Evolutionary conservation across 164 flowering plant genomes (phyloP).

Genomic region (Chimonanthus salicifolius): DNA sequence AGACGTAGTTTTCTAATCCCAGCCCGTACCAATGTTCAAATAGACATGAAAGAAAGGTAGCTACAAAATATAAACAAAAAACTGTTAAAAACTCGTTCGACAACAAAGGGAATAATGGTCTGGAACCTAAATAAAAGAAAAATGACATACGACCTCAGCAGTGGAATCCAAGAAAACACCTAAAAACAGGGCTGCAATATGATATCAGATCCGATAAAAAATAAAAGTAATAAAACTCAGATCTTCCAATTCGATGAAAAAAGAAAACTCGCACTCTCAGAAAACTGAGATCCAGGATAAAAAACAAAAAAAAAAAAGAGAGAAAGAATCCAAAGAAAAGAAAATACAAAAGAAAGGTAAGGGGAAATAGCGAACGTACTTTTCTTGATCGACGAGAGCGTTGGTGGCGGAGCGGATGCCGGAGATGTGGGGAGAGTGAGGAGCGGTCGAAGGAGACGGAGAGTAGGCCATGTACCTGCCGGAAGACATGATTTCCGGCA

Average conservation of each 20-base stretch:
- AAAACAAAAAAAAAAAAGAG: neutral
- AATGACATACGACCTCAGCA: neutral
- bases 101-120: neutral
- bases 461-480: constrained; percentile 93
- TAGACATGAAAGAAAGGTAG: too few species aligned
- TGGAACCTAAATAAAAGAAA: too few species aligned
- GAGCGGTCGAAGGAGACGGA: constrained; percentile 79
- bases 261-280: neutral
- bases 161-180: neutral
- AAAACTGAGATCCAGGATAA: neutral
- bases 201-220: neutral
- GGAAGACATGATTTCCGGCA: constrained; percentile 47
- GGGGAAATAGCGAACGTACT: constrained; percentile 32
- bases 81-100: too few species aligned
- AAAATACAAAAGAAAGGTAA: neutral
- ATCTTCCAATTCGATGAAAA: neutral
- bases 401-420: constrained; percentile 60
- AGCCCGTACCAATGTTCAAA: too few species aligned
- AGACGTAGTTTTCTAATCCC: too few species aligned
- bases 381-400: constrained; percentile 73
- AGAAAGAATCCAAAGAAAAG: neutral
- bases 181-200: neutral
- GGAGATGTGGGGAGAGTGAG: constrained; percentile 79
- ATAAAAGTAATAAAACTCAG: neutral
- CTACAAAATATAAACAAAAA: too few species aligned